phyloP scores from a whole-genome alignment of 2,329 filamentous ascomycete genomes.

The Cercospora zeae-maydis region DNA sequence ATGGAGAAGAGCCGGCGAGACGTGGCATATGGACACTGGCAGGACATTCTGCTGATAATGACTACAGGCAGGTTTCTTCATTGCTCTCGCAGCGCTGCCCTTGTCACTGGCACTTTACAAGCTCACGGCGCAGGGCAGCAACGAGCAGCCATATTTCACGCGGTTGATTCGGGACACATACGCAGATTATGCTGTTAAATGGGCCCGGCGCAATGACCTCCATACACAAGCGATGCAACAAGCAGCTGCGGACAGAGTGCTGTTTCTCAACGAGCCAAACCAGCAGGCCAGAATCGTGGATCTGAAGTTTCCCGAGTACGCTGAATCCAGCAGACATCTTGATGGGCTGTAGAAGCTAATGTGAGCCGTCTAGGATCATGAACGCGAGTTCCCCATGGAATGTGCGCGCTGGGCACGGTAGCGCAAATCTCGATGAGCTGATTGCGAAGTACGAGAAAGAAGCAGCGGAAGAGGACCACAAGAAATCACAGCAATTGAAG shows the following conservation, averaged over 20 bases:
- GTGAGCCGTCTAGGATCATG: constrained; percentile 15
- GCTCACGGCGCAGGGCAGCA: constrained; percentile 40
- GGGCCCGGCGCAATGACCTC: constrained; percentile 56
- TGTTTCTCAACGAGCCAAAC: constrained; percentile 52
- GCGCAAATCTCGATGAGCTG: constrained; percentile 56
- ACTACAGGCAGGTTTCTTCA: constrained; percentile 47
- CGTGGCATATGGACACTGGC: background rate
- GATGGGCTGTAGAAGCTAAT: background rate
- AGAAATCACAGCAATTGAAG: constrained; percentile 48
- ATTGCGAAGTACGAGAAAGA: constrained; percentile 61
- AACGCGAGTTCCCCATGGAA: constrained; percentile 63
- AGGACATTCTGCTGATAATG: background rate
- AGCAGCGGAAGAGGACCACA: constrained; percentile 55
- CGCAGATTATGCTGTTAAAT: constrained; percentile 51
- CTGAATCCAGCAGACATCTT: constrained; percentile 23
- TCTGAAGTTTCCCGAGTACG: constrained; percentile 63
- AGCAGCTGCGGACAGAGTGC: constrained; percentile 59
- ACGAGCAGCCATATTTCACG: constrained; percentile 45
- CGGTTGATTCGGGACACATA: constrained; percentile 57
- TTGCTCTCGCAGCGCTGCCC: constrained; percentile 47
- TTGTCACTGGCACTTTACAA: constrained; percentile 45
- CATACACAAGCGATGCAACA: constrained; percentile 61
- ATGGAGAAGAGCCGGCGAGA: background rate
- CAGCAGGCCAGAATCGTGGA: constrained; percentile 48
- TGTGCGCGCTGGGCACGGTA: constrained; percentile 57